Evolutionary conservation across 2,329 filamentous ascomycete species (phyloP).

Genomic region (Ophiostoma pallidulum): DNA sequence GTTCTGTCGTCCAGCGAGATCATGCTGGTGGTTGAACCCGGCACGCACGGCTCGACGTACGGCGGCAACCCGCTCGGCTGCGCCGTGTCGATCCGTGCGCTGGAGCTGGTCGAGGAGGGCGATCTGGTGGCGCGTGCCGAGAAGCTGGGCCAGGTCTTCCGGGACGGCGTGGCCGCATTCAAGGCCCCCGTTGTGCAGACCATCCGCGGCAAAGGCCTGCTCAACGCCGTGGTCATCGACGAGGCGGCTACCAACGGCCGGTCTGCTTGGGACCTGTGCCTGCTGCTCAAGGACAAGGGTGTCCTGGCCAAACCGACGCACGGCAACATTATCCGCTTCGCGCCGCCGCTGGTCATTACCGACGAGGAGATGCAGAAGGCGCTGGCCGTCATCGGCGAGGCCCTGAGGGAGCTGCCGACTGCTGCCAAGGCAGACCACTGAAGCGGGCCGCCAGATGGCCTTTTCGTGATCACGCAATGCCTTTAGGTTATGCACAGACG

Average conservation of each 20-base stretch:
- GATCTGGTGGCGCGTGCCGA: constrained; percentile 77
- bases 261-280: constrained; percentile 91
- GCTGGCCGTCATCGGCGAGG: constrained; percentile 68
- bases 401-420: constrained; percentile 69
- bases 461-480: no score
- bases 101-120: constrained; percentile 91
- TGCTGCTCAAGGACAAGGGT: constrained; percentile 92
- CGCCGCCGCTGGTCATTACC: constrained; percentile 90
- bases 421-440: constrained; percentile 38
- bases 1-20: constrained; percentile 82
- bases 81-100: constrained; percentile 86
- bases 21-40: constrained; percentile 92
- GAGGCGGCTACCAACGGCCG: constrained; percentile 77
- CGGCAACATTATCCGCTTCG: constrained; percentile 95
- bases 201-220: constrained; percentile 82
- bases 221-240: constrained; percentile 95
- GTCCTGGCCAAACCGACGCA: constrained; percentile 96
- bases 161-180: constrained; percentile 65
- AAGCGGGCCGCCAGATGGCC: no score
- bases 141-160: constrained; percentile 71
- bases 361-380: constrained; percentile 76
- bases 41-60: constrained; percentile 97
- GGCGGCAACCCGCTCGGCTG: constrained; percentile 94
- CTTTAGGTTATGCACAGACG: no score
- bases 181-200: constrained; percentile 70